Evolutionary conservation across 2,329 filamentous ascomycete species (phyloP).

Genomic region (Clarireedia sp.): DNA sequence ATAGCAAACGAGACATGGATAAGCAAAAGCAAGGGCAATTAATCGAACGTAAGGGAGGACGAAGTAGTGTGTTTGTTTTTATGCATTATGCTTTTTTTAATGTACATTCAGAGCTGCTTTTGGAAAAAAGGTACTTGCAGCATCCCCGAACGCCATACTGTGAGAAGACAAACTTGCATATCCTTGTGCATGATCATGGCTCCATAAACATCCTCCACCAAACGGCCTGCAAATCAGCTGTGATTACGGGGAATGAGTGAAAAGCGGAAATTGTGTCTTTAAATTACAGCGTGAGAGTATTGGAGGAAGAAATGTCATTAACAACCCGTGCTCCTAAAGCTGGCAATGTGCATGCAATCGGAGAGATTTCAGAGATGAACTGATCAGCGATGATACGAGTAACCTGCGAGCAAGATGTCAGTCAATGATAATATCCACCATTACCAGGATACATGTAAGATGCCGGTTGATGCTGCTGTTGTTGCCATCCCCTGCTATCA

Average conservation of each 20-base stretch:
- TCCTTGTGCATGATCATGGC: constrained; percentile 10
- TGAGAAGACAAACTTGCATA: constrained; percentile 2
- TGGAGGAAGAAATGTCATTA: not conserved
- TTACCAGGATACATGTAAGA: not conserved
- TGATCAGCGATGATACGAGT: constrained; percentile 11
- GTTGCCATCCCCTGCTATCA: constrained; percentile 8
- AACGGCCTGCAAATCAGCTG: not conserved
- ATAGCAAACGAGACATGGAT: not conserved
- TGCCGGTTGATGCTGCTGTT: constrained; percentile 4
- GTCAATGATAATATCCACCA: constrained; percentile 12
- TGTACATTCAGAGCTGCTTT: constrained; percentile 4
- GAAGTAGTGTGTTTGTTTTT: not conserved
- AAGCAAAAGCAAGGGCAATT: too few relatives aligned
- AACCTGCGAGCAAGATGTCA: constrained; percentile 10
- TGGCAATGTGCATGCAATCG: not conserved
- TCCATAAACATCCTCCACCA: not conserved
- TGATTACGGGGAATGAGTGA: not conserved
- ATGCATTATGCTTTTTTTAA: not conserved
- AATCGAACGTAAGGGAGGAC: too few relatives aligned
- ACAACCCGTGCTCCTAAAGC: too few relatives aligned
- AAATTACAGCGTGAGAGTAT: constrained; percentile 4
- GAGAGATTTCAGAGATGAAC: not conserved
- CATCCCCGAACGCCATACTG: constrained; percentile 13
- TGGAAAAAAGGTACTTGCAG: not conserved
- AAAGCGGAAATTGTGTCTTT: not conserved